Percentiles rank a stretch among this genome's conserved stretches.
Conservation (phyloP, 768 basidiomycete species). For the Agaricus sinodeliciosus region DNA sequence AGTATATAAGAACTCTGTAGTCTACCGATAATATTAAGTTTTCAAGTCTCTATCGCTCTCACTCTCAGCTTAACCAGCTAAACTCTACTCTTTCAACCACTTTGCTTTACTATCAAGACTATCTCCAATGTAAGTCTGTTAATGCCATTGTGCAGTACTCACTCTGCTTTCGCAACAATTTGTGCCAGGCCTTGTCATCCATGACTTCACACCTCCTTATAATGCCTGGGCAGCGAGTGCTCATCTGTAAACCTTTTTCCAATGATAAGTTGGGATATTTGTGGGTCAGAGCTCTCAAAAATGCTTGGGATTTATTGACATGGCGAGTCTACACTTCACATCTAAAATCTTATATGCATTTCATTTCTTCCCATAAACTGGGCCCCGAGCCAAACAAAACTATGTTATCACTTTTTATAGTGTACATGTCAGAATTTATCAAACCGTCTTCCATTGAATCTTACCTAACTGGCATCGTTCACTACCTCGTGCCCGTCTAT, state of each 20-base stretch:
- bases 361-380: conserved; percentile 20
- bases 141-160: no score
- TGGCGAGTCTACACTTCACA: conserved; percentile 18
- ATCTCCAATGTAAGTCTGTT: no score
- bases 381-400: conserved; percentile 23
- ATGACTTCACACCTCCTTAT: neutral
- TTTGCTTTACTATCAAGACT: no score
- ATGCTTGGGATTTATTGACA: conserved; percentile 7
- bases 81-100: no score
- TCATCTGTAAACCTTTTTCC: neutral
- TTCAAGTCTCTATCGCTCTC: no score
- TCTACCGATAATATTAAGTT: no score
- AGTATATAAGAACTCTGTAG: no score
- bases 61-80: no score
- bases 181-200: conserved; percentile 1
- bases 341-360: conserved; percentile 23
- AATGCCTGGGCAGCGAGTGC: neutral
- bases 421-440: conserved; percentile 29
- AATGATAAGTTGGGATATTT: no score
- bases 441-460: conserved; percentile 24
- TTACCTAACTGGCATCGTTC: conserved; percentile 34
- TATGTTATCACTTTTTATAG: conserved; percentile 26
- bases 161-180: no score
- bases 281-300: conserved; percentile 18
- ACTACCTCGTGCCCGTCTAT: conserved; percentile 25